A percentile compares a stretch with the other conserved stretches of the same genome.
phyloP scores from a whole-genome alignment of 1,139 yeast genomes.

The Taphrina sp. region DNA sequence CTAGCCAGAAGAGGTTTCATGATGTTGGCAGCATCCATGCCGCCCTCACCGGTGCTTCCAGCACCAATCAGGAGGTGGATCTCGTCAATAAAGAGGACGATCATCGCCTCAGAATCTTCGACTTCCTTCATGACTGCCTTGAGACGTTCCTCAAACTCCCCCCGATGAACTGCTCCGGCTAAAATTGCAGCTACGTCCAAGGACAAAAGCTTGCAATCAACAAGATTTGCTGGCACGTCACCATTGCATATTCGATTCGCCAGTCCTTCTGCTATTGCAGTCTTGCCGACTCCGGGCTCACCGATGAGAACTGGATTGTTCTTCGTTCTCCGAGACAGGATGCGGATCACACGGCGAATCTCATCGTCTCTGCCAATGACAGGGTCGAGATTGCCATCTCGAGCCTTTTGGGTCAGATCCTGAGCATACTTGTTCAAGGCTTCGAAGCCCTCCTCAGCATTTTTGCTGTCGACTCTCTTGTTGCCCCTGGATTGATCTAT shows the following conservation, averaged over 20 bases:
- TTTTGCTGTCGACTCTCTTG: constrained; percentile 87
- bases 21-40: constrained; percentile 88
- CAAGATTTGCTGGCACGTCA: constrained; percentile 86
- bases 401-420: constrained; percentile 88
- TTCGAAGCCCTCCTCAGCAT: constrained; percentile 84
- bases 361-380: constrained; percentile 99
- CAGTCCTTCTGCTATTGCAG: constrained; percentile 96
- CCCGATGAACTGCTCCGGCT: constrained; percentile 98
- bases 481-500: constrained; percentile 84
- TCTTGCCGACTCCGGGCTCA: constrained; percentile 99
- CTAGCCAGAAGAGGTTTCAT: constrained; percentile 96
- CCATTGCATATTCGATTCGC: constrained; percentile 95
- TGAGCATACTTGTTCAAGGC: constrained; percentile 84
- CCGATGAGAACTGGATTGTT: constrained; percentile 96
- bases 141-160: constrained; percentile 96
- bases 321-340: constrained; percentile 90
- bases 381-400: constrained; percentile 93
- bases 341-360: constrained; percentile 89
- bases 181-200: constrained; percentile 92
- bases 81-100: constrained; percentile 89
- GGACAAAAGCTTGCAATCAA: constrained; percentile 76
- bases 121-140: constrained; percentile 94
- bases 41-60: constrained; percentile 57
- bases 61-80: constrained; percentile 99
- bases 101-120: constrained; percentile 80